These are phyloP conservation scores for Exophiala sideris DNA, from an alignment of 2,329 filamentous ascomycete genomes.

Conservation along the genomic window DNA sequence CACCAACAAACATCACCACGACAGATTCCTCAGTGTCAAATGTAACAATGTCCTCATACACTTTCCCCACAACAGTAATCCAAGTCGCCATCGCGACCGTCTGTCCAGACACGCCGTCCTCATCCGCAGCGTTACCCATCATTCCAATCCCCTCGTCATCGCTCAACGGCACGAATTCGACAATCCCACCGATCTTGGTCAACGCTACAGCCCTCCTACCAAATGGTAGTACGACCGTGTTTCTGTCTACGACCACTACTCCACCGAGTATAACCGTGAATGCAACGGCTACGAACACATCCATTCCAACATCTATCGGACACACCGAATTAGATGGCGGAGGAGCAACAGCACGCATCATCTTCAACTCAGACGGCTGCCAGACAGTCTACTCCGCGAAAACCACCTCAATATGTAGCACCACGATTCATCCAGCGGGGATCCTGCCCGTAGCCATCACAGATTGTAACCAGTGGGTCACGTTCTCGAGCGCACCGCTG, in stretches of 20 bases:
- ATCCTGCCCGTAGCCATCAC: constrained; percentile 22
- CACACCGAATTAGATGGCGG: not conserved
- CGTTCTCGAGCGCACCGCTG: constrained; percentile 24
- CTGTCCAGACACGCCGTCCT: constrained; percentile 16
- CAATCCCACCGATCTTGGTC: not conserved
- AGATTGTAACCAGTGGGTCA: constrained; percentile 26
- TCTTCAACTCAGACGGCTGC: constrained; percentile 22
- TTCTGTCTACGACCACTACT: constrained; percentile 10
- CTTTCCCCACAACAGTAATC: constrained; percentile 20
- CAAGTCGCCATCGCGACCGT: constrained; percentile 24
- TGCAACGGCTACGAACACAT: not conserved
- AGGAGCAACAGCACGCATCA: constrained; percentile 11
- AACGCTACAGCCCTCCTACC: constrained; percentile 24
- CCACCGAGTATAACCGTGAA: not conserved
- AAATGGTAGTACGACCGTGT: constrained; percentile 21
- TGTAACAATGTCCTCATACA: constrained; percentile 8
- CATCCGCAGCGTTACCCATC: constrained; percentile 7
- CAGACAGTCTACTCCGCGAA: constrained; percentile 24
- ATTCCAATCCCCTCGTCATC: constrained; percentile 7
- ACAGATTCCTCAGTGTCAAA: not conserved
- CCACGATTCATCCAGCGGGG: constrained; percentile 16
- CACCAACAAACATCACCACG: not conserved
- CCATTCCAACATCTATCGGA: not conserved
- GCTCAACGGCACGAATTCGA: not conserved
- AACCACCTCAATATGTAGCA: constrained; percentile 21